Percentiles rank a stretch among this genome's conserved stretches.
Evolutionary conservation across 192 early-diverging fungal species (phyloP).

Genomic region (Ambispora gerdemannii): DNA sequence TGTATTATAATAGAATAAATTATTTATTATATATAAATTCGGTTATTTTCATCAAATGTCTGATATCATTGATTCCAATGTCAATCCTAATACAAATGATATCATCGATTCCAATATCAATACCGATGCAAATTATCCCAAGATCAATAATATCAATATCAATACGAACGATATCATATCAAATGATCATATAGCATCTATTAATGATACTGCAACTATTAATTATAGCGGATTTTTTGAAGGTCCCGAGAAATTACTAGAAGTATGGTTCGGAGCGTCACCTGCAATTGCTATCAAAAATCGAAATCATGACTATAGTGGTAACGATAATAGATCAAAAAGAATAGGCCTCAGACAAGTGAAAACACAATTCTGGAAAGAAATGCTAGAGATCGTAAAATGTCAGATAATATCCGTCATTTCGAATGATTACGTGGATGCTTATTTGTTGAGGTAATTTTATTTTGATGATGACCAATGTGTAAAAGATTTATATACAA

Average conservation of each 20-base stretch:
- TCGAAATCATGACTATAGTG: conserved; percentile 36
- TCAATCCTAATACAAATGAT: too few species aligned
- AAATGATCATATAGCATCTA: too few species aligned
- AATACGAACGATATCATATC: too few species aligned
- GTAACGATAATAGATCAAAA: conserved; percentile 33
- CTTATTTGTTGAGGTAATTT: conserved; percentile 80
- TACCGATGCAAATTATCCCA: too few species aligned
- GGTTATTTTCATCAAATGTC: too few species aligned
- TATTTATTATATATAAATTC: too few species aligned
- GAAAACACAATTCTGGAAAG: conserved; percentile 76
- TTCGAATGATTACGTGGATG: conserved; percentile 78
- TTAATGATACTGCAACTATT: too few species aligned
- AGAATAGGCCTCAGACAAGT: conserved; percentile 72
- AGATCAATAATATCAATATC: too few species aligned
- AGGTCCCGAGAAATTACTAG: conserved; percentile 97
- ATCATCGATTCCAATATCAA: too few species aligned
- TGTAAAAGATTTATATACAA: background rate
- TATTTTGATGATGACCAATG: conserved; percentile 7
- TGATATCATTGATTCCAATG: too few species aligned
- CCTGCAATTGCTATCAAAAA: conserved; percentile 34
- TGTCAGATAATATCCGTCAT: conserved; percentile 89
- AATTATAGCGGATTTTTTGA: conserved; percentile 71
- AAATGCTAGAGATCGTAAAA: conserved; percentile 90
- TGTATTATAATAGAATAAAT: too few species aligned
- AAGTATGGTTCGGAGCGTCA: conserved; percentile 87